Percentiles rank a stretch among this genome's conserved stretches.
These are phyloP conservation scores for Hanseniaspora mollemarum DNA, from an alignment of 805 yeast genomes.

Conservation along the genomic window DNA sequence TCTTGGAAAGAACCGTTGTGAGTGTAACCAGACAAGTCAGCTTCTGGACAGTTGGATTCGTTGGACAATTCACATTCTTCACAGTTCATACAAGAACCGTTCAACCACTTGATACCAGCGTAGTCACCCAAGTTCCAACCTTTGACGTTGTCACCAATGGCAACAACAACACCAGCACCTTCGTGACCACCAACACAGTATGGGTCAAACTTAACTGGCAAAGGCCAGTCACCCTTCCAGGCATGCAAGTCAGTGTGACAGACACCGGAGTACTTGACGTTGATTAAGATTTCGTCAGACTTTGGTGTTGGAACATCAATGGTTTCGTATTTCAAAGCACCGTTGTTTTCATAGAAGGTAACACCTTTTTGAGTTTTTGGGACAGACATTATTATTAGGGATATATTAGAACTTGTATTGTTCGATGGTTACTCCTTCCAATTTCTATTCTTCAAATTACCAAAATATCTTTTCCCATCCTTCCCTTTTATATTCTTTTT, in stretches of 20 bases:
- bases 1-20: conserved; percentile 61
- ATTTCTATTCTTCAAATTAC: neutral
- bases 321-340: conserved; percentile 54
- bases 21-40: conserved; percentile 64
- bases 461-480: no score
- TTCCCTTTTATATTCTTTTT: neutral
- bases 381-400: conserved; percentile 28
- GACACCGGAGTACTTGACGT: conserved; percentile 80
- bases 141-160: conserved; percentile 46
- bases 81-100: conserved; percentile 54
- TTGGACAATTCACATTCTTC: conserved; percentile 48
- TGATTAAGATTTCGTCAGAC: conserved; percentile 64
- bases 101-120: conserved; percentile 61
- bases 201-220: conserved; percentile 37
- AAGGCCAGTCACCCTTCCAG: conserved; percentile 90
- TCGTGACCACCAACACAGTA: conserved; percentile 65
- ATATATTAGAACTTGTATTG: neutral
- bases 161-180: conserved; percentile 64
- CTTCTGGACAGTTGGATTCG: conserved; percentile 57
- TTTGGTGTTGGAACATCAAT: conserved; percentile 73
- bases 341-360: conserved; percentile 54
- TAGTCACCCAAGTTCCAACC: conserved; percentile 54
- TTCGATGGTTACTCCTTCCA: neutral
- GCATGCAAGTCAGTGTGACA: conserved; percentile 93
- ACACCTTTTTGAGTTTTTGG: conserved; percentile 65